Conservation (phyloP, 2,329 filamentous ascomycete species). For the Neofusicoccum parvum region DNA sequence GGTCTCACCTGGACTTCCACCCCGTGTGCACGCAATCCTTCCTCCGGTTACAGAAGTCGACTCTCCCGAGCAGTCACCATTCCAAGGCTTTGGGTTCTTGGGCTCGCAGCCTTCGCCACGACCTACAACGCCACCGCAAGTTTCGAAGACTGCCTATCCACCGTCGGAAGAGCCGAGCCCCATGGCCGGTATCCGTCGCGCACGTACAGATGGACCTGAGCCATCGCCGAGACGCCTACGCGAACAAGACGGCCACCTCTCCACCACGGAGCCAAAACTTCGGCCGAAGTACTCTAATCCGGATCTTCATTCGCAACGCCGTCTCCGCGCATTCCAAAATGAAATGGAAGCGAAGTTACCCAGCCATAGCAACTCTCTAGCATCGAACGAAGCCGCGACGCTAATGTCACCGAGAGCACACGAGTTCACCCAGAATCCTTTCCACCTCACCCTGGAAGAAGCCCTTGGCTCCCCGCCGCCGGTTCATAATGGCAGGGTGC, state of each 20-base stretch:
- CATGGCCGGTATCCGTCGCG: constrained; percentile 6
- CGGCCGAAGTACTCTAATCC: constrained; percentile 43
- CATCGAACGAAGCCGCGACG: constrained; percentile 49
- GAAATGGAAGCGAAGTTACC: constrained; percentile 42
- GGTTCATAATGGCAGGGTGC: constrained; percentile 35
- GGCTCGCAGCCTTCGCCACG: constrained; percentile 5
- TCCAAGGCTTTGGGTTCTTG: constrained; percentile 19
- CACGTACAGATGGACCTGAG: constrained; percentile 6
- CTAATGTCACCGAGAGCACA: constrained; percentile 72
- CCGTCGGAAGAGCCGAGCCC: constrained; percentile 19
- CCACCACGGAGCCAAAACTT: constrained; percentile 2
- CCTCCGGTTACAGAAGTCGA: constrained; percentile 13
- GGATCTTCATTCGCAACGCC: constrained; percentile 40
- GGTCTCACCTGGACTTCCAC: not conserved
- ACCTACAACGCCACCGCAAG: constrained; percentile 5
- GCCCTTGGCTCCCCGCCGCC: constrained; percentile 33
- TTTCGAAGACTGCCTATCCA: not conserved
- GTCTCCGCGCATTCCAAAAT: constrained; percentile 42
- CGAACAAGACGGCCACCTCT: constrained; percentile 34
- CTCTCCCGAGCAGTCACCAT: constrained; percentile 12
- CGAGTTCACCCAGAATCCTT: constrained; percentile 65
- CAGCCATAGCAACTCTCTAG: constrained; percentile 23
- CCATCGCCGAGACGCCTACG: not conserved
- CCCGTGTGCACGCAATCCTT: constrained; percentile 20
- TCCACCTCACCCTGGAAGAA: constrained; percentile 37